Evolutionary conservation across 2,329 filamentous ascomycete species (phyloP).

Genomic region (Didymosphaeria variabile): DNA sequence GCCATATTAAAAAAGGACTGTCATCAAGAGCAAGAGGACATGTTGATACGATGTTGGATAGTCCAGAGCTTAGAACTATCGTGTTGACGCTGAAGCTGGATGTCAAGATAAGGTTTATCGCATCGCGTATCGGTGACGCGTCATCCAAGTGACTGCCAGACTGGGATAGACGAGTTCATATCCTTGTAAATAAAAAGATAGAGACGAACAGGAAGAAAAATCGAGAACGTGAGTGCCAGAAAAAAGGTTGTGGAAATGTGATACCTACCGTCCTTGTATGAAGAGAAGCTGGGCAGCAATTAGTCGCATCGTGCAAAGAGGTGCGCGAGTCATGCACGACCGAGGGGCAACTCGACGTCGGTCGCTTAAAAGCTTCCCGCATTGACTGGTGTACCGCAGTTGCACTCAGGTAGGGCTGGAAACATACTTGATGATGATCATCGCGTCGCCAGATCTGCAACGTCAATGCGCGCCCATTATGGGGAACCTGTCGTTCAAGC

Average conservation of each 20-base stretch:
- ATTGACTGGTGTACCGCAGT: neutral
- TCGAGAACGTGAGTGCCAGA: neutral
- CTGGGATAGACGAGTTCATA: neutral
- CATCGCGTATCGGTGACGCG: conserved; percentile 9
- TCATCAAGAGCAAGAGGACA: neutral
- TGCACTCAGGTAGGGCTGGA: neutral
- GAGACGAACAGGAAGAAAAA: neutral
- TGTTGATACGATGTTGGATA: neutral
- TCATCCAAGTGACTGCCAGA: neutral
- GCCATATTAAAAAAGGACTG: neutral
- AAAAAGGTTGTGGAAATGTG: too few species aligned
- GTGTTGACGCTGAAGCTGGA: neutral
- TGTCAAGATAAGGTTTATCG: conserved; percentile 4
- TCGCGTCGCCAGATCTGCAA: neutral
- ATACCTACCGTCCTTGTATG: too few species aligned
- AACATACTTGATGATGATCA: neutral
- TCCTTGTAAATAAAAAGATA: too few species aligned
- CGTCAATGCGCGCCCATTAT: neutral
- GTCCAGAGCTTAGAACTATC: neutral
- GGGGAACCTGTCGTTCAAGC: neutral
- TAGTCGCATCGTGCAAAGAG: neutral
- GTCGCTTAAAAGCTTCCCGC: neutral
- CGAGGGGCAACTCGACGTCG: neutral
- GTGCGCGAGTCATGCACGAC: neutral
- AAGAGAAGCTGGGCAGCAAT: neutral